Conservation (phyloP, 1,139 yeast species). For the Yamadazyma pseudoaaseri region DNA sequence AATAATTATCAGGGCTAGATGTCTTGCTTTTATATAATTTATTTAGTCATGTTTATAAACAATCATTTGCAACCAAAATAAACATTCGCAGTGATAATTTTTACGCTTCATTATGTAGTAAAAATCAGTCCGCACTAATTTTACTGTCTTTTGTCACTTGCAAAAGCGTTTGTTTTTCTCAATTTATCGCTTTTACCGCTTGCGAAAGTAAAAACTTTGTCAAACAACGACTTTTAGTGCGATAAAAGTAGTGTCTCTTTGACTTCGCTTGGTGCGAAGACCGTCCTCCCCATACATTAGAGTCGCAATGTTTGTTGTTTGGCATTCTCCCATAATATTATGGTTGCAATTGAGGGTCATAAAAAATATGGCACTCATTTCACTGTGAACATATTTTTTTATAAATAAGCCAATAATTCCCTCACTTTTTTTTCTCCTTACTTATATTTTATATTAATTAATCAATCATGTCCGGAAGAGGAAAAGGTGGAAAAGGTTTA, state of each 20-base stretch:
- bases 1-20: conserved; percentile 1
- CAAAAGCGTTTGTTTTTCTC: too few species aligned
- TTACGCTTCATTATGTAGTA: too few species aligned
- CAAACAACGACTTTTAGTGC: background rate
- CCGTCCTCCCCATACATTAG: background rate
- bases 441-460: conserved; percentile 7
- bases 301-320: conserved; percentile 1
- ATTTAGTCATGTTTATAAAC: conserved; percentile 1
- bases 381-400: conserved; percentile 3
- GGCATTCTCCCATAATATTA: background rate
- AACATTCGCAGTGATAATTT: background rate
- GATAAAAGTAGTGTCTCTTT: conserved; percentile 1
- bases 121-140: too few species aligned
- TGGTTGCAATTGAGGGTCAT: background rate
- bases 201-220: background rate
- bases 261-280: background rate
- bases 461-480: conserved; percentile 93
- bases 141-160: background rate
- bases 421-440: conserved; percentile 14
- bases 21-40: conserved; percentile 1
- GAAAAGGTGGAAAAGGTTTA: conserved; percentile 99
- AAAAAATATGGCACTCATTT: conserved; percentile 1
- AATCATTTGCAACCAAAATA: background rate
- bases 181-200: too few species aligned
- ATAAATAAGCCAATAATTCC: conserved; percentile 9